A percentile compares a stretch with the other conserved stretches of the same genome.
Evolutionary conservation across 371 early-diverging fungal genomes (phyloP).

Genomic region (Mucor indicus): DNA sequence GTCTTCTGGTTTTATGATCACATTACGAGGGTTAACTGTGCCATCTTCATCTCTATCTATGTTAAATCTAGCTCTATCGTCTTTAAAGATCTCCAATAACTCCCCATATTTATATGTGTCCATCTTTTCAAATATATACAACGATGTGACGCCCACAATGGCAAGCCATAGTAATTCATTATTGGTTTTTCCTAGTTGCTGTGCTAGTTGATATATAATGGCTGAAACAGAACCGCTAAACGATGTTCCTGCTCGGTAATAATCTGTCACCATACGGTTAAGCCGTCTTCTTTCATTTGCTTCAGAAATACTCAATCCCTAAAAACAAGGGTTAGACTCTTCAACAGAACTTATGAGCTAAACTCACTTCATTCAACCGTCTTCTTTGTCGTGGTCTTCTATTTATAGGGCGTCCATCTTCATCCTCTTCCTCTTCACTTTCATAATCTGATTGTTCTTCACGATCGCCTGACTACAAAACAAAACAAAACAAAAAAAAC

Average conservation of each 20-base stretch:
- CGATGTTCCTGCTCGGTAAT: constrained; percentile 57
- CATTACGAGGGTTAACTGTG: not conserved
- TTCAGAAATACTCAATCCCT: not conserved
- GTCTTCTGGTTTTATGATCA: constrained; percentile 43
- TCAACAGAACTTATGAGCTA: not conserved
- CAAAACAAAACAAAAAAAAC: too few species aligned
- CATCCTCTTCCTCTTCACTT: constrained; percentile 11
- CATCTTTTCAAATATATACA: constrained; percentile 66
- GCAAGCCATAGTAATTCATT: constrained; percentile 67
- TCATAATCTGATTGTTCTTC: too few species aligned
- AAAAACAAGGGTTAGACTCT: not conserved
- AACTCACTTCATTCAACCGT: constrained; percentile 13
- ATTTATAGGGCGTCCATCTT: constrained; percentile 13
- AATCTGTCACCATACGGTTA: constrained; percentile 44
- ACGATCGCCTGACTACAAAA: too few species aligned
- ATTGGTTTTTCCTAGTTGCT: constrained; percentile 54
- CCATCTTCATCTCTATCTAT: constrained; percentile 10
- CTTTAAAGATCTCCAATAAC: constrained; percentile 51
- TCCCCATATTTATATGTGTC: constrained; percentile 55
- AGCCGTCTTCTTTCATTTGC: constrained; percentile 17
- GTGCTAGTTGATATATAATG: constrained; percentile 53
- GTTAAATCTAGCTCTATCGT: constrained; percentile 59
- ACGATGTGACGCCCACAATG: constrained; percentile 70
- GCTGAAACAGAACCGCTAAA: constrained; percentile 57
- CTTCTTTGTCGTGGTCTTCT: constrained; percentile 33